Base-by-base conservation (phyloP, 2,329 filamentous ascomycete species). In the Paraconiothyrium brasiliense region DNA sequence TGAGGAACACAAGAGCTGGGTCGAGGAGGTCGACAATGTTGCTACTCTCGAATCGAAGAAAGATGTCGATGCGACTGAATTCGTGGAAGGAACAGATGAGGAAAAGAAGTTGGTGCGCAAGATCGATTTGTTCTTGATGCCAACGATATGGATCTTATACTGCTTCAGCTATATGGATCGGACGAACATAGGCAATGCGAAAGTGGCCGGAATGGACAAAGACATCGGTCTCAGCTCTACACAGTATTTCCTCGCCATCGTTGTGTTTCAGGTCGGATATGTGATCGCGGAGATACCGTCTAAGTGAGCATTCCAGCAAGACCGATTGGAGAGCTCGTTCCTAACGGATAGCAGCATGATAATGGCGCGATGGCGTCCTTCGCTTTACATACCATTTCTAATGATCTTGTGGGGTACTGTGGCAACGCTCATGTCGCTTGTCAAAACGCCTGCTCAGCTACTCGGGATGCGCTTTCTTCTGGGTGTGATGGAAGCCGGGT, bases 211-310 rank as follows among this genome's bases (percentile, higher is more conserved):
- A 24, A 67, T 75, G 47, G 68, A 62, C 20, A 57, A 30, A 10
- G 65, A 71, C 27, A 58, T 71, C 5, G 59, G 66, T 1, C 61
- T 76, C 20, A 64, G 39, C n/a, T 87, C 85, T 1, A 86, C 89
- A 46, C 80, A 89, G 63, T 90, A 71, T 57, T 70, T 69, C 34
- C 64, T 71, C 30, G 64, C 68, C 8, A 66, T 72, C 14, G 70
- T 71, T 14, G 66, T 71, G 8, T 71, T 70, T 34, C 68, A 69
- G 51, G 51, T 71, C 24, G 67, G 68, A 41, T 71, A 70, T 46
- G 67, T 72, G 30, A 62, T 71, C 39, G 68, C 68, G 5, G 67
- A 72, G 47, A 68, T 71, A 11, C 69, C 69, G 0, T 71, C 68
- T 14, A 72, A 72, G 68, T 70, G 63, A 30, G 37, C 10, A 32